Evolutionary conservation across 352 stramenopile species (phyloP), one percentile per base, ranked within the genome.

Genomic region (Phytophthora niederhauseri): DNA sequence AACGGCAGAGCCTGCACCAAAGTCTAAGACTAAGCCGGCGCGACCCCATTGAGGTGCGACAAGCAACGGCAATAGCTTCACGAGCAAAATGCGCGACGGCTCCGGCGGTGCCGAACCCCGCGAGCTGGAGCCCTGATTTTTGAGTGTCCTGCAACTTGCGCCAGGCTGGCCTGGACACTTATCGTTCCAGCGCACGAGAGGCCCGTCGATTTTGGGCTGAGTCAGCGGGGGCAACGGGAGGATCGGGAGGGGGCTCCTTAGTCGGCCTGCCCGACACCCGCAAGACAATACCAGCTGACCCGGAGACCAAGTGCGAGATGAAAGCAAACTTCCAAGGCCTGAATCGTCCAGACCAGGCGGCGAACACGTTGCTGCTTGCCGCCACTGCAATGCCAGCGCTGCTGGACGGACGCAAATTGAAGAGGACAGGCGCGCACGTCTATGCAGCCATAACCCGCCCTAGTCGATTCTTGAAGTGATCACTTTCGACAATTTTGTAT

Each of bases 11-110:
- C n/a, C n/a, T n/a, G n/a, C n/a, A n/a, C n/a, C n/a, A n/a, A n/a
- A n/a, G n/a, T n/a, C n/a, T n/a, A n/a, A 3, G 43, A n/a, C 43
- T 3, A 14, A 14, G 17, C 17, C 17, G 38, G 11, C 12, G 12
- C 11, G 41, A 20, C 41, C 24, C 17, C 15, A 22, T 12, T 36
- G 56, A 26, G 22, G 5, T 65, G 49, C 17, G 59, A 58, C 49
- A 66, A 59, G 20, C 59, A 53, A 43, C 36, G 49, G 34, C 59
- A 65, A 26, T 24, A 41, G 24, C 24, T 28, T 28, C 24, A 2
- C 19, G 6, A 61, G 15, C 15, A 43, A 22, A 51, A 51, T 19
- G 45, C 19, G 45, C 45, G 45, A 51, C 45, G 45, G 7, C 45
- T 51, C 45, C n/a, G 15, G 41, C 4, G 41, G 4, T 6, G 28